phyloP scores from a whole-genome alignment of 768 basidiomycete genomes.

The Exsudoporus frostii region DNA sequence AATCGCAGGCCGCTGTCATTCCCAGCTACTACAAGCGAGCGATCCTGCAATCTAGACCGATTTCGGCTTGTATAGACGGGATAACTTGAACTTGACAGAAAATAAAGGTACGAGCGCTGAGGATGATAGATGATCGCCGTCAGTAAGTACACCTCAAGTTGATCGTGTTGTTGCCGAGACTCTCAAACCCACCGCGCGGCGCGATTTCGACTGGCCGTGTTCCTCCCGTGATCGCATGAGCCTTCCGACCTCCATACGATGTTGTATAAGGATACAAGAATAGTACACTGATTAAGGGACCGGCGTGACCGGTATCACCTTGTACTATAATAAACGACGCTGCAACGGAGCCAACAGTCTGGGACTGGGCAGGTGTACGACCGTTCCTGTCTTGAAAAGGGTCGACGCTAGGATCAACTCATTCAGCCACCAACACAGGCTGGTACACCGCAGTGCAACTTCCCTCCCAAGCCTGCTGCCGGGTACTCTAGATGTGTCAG shows the following conservation, averaged over 20 bases:
- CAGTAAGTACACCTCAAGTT: no score
- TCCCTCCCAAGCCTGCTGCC: background rate
- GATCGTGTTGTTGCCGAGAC: no score
- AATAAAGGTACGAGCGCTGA: background rate
- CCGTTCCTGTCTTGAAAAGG: background rate
- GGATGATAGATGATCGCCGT: background rate
- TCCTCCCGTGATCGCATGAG: no score
- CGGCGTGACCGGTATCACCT: no score
- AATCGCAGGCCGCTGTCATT: background rate
- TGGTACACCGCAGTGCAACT: background rate
- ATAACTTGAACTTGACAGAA: background rate
- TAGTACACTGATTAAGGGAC: no score
- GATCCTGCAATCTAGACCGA: background rate
- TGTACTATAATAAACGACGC: no score
- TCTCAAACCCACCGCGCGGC: no score
- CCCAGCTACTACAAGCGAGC: background rate
- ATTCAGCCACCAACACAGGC: background rate
- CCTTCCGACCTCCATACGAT: background rate
- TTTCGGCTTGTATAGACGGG: background rate
- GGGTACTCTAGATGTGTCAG: background rate
- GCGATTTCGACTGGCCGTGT: no score
- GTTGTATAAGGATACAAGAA: no score
- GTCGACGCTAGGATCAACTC: background rate
- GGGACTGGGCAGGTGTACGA: no score
- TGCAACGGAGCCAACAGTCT: no score